phyloP scores from a whole-genome alignment of 371 early-diverging fungal genomes.

The Haplosporangium sp. region DNA sequence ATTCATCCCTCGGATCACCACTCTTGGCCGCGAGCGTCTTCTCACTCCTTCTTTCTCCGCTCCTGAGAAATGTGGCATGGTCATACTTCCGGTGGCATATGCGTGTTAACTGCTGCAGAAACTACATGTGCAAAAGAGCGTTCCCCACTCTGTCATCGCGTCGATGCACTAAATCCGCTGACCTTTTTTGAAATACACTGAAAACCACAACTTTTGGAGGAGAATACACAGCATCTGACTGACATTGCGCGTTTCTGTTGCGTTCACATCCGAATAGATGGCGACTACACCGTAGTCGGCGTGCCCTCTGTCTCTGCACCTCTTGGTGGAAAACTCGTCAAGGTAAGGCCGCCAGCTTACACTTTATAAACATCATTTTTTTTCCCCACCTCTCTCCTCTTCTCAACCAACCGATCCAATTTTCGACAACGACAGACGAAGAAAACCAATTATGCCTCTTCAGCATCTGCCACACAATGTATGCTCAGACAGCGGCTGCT shows the following conservation, averaged over 20 bases:
- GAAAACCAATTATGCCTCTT: not conserved
- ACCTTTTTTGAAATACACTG: too few species aligned
- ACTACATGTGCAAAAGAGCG: too few species aligned
- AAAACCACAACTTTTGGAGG: too few species aligned
- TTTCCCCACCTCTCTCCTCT: not conserved
- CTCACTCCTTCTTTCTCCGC: too few species aligned
- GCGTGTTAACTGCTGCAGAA: too few species aligned
- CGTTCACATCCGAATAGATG: conserved; percentile 8
- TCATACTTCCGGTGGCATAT: too few species aligned
- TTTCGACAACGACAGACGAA: not conserved
- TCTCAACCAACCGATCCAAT: not conserved
- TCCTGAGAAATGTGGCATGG: too few species aligned
- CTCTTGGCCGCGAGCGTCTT: not conserved
- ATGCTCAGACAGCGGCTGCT: conserved; percentile 16
- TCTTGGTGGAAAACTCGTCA: conserved; percentile 41
- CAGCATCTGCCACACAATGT: not conserved
- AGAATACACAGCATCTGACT: not conserved
- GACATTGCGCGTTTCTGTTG: not conserved
- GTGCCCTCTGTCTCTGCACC: conserved; percentile 18
- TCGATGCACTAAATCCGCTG: too few species aligned
- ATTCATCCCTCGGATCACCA: not conserved
- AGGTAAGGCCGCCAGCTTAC: conserved; percentile 19
- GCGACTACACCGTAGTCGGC: conserved; percentile 7
- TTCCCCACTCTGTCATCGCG: too few species aligned
- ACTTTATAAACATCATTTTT: not conserved